These are phyloP conservation scores for Emydomyces testavorans DNA, from an alignment of 2,329 filamentous ascomycete species.

Conservation along the genomic window DNA sequence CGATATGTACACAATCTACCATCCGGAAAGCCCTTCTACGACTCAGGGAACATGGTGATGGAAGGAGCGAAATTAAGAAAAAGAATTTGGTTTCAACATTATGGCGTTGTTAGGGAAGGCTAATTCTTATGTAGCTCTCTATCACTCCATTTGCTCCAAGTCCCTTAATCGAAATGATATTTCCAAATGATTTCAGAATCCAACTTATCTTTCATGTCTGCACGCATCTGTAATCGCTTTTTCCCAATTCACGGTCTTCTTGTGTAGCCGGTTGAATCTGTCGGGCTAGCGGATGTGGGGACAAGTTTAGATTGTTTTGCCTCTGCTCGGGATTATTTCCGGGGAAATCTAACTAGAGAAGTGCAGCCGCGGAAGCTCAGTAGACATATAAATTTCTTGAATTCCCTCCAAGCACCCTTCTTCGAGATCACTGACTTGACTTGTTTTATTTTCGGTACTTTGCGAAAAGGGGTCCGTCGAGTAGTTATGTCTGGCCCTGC, in stretches of 20 bases:
- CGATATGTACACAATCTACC: constrained; percentile 24
- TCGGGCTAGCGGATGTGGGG: constrained; percentile 9
- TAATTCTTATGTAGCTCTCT: constrained; percentile 28
- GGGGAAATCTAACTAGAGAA: not conserved
- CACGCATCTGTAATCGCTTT: constrained; percentile 2
- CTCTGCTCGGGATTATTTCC: constrained; percentile 1
- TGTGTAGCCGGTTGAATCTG: constrained; percentile 3
- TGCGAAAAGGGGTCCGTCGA: not conserved
- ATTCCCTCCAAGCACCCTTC: not conserved
- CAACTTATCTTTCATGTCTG: constrained; percentile 1
- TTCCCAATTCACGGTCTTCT: not conserved
- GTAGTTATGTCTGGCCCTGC: constrained; percentile 25
- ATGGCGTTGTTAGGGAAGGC: constrained; percentile 33
- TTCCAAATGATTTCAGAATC: constrained; percentile 13
- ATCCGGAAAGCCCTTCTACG: constrained; percentile 16
- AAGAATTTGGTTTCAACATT: constrained; percentile 21
- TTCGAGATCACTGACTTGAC: not conserved
- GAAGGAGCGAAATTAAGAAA: constrained; percentile 15
- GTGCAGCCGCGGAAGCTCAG: not conserved
- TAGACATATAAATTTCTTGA: not conserved
- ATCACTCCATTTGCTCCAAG: constrained; percentile 31
- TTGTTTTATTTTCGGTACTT: not conserved
- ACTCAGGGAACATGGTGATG: constrained; percentile 17
- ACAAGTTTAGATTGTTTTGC: constrained; percentile 7
- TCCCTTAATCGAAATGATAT: constrained; percentile 35